These are phyloP conservation scores for Blepharisma stoltei DNA, from an alignment of 73 alveolate genomes.

Conservation along the genomic window DNA sequence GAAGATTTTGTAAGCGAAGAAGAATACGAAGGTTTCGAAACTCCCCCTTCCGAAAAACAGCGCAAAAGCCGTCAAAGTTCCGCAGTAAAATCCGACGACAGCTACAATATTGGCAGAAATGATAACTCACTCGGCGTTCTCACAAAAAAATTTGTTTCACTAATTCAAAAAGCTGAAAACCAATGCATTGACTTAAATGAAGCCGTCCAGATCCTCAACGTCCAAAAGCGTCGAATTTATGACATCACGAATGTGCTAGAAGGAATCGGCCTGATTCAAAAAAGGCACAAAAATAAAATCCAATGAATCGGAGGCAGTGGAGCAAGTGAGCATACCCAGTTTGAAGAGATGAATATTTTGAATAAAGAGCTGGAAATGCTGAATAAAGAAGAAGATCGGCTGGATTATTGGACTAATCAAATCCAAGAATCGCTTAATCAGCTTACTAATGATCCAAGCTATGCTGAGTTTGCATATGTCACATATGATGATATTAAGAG, in stretches of 20 bases:
- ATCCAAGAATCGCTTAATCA: background rate
- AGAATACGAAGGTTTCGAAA: background rate
- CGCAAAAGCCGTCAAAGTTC: background rate
- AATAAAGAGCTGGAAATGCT: slow-evolving; percentile 39
- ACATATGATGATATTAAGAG: slow-evolving; percentile 53
- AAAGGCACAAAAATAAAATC: slow-evolving; percentile 46
- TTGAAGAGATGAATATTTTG: slow-evolving; percentile 34
- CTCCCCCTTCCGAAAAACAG: background rate
- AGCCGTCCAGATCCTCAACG: slow-evolving; percentile 38
- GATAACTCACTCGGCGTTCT: slow-evolving; percentile 56
- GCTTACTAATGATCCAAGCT: slow-evolving; percentile 13
- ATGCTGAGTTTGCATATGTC: slow-evolving; percentile 41
- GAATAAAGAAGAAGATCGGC: background rate
- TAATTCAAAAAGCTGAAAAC: slow-evolving; percentile 42
- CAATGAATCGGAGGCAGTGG: slow-evolving; percentile 56
- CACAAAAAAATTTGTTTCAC: slow-evolving; percentile 52
- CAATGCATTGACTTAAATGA: slow-evolving; percentile 49
- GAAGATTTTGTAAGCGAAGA: background rate
- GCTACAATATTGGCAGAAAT: slow-evolving; percentile 4
- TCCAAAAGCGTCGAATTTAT: slow-evolving; percentile 51
- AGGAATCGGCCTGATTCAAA: slow-evolving; percentile 57
- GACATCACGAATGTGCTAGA: slow-evolving; percentile 59
- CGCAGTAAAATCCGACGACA: background rate
- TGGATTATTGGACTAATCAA: slow-evolving; percentile 20
- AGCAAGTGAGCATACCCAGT: slow-evolving; percentile 37